A percentile compares a stretch with the other conserved stretches of the same genome.
These are phyloP conservation scores for Aspergillus homomorphus DNA, from an alignment of 495 filamentous ascomycete genomes.

Conservation along the genomic window DNA sequence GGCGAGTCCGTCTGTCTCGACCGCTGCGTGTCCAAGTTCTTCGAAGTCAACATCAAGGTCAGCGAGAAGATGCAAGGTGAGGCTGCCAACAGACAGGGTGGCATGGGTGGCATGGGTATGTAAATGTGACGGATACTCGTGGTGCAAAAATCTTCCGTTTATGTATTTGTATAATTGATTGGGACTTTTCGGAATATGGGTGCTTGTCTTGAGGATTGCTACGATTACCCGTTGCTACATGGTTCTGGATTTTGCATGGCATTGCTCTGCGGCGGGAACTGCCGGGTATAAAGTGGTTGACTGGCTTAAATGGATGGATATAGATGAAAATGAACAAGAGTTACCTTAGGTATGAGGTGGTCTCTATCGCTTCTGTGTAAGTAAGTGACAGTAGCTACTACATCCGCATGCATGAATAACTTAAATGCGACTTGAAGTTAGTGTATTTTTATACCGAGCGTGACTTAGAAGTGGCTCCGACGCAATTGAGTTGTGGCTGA, in stretches of 20 bases:
- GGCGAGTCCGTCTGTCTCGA: slow-evolving; percentile 97
- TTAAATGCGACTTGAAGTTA: no score
- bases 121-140: slow-evolving; percentile 27
- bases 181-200: slow-evolving; percentile 7
- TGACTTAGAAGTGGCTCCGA: background rate
- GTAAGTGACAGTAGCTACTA: no score
- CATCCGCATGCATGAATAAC: no score
- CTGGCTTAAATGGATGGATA: background rate
- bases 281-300: background rate
- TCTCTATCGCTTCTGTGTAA: no score
- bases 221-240: background rate
- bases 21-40: slow-evolving; percentile 95
- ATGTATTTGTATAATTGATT: slow-evolving; percentile 11
- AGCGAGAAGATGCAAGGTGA: slow-evolving; percentile 75
- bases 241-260: background rate
- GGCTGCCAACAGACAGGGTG: slow-evolving; percentile 49
- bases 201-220: background rate
- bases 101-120: slow-evolving; percentile 46
- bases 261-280: no score
- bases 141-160: background rate
- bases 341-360: no score
- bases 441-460: background rate
- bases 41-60: slow-evolving; percentile 96
- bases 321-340: background rate
- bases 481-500: slow-evolving; percentile 17